These are phyloP conservation scores for Xerocomus amazonicus DNA, from an alignment of 1,284 basidiomycete species.

Conservation along the genomic window DNA sequence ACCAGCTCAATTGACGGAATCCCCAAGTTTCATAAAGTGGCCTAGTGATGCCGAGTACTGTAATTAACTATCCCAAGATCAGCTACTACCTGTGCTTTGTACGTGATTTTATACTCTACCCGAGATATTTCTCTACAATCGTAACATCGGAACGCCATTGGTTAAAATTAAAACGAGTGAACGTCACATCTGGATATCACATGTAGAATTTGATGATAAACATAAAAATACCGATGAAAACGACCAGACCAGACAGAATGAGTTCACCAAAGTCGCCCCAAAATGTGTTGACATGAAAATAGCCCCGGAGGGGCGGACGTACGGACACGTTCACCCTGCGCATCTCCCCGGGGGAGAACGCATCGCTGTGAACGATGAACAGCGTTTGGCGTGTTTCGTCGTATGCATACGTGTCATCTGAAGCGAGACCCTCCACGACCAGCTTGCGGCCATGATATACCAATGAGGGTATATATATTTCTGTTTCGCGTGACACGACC, in stretches of 20 bases:
- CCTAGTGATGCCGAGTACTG: no score
- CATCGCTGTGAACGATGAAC: conserved; percentile 47
- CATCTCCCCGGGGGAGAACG: conserved; percentile 41
- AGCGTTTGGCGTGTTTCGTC: conserved; percentile 65
- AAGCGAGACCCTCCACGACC: conserved; percentile 50
- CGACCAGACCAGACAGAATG: conserved; percentile 34
- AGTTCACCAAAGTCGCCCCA: conserved; percentile 58
- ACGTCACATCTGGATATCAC: conserved; percentile 13
- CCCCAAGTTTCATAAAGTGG: no score
- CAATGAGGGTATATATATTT: conserved; percentile 73
- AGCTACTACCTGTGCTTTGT: no score
- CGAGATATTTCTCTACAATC: no score
- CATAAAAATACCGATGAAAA: conserved; percentile 35
- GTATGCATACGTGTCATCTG: conserved; percentile 48
- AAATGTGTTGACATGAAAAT: conserved; percentile 57
- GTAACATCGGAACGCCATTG: no score
- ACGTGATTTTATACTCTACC: no score
- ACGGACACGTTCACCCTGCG: conserved; percentile 53
- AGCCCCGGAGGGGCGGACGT: conserved; percentile 47
- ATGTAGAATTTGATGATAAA: conserved; percentile 28
- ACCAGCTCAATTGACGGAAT: no score
- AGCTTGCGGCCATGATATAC: conserved; percentile 57
- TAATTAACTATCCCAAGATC: no score
- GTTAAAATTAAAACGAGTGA: no score
- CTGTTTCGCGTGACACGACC: conserved; percentile 56